Evolutionary conservation across 106 monocot genomes (phyloP), one percentile per base, ranked within the genome.

Genomic region (Platanthera guangdongensis): DNA sequence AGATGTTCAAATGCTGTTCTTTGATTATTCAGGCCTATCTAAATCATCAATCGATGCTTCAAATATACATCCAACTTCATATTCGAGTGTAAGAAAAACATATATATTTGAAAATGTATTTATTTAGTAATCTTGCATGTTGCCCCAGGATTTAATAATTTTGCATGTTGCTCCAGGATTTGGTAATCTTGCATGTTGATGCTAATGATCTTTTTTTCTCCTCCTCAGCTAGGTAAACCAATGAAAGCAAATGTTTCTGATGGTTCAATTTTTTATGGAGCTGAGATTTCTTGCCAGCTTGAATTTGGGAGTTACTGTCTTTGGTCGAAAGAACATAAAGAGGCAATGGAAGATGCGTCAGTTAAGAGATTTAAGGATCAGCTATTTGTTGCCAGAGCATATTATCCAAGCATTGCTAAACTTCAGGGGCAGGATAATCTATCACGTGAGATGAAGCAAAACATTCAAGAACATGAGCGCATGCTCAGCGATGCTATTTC

Each of bases 401-500:
- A 85, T 39, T 88, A 85, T 81, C 87, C 91, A 73, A 91, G 83
- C 62, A 88, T 88, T 77, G 83, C 91, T 51, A 91, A 91, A 62
- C 83, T 88, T 65, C 70, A 77, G 14, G 83, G 77, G 49, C 71
- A 79, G 51, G 88, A 91, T 15, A 83, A 87, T 57, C 65, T 91
- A 5, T 74, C 88, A 54, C 83, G 19, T 75, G 82, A 91, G 79
- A 32, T 88, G 74, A 91, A 82, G 78, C 85, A 82, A 69, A 85
- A 88, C 78, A 91, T 91, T 78, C 91, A 91, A 80, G 91, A 88
- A 46, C 91, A 88, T 86, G 91, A 91, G 71, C 68, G 73, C 47
- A 91, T 91, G 85, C 87, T 91, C 45, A 91, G 88, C 82, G 91
- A 88, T 60, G 85, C 87, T 39, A 82, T 86, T 73, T 79, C 81